A percentile compares a stretch with the other conserved stretches of the same genome.
Conservation (phyloP, 1,284 basidiomycete genomes). For the Apiotrichum brassicae region DNA sequence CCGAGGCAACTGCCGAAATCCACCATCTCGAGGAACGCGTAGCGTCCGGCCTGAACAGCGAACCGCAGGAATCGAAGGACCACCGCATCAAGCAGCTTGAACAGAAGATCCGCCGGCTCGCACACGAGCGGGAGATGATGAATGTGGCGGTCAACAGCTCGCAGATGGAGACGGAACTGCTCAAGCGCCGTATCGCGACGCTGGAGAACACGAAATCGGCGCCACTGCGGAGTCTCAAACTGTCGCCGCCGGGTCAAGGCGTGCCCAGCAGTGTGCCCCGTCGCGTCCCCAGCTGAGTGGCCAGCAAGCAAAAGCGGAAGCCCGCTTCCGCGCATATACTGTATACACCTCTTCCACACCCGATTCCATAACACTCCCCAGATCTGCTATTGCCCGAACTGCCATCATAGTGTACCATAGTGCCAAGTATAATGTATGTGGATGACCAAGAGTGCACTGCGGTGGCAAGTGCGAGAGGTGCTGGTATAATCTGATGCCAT, state of each 20-base stretch:
- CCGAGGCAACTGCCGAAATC: background rate
- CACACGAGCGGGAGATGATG: background rate
- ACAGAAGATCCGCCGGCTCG: conserved; percentile 2
- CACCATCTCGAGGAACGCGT: background rate
- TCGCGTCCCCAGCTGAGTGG: background rate
- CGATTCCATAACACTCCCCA: too few relatives aligned
- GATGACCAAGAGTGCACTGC: too few relatives aligned
- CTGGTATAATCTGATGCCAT: too few relatives aligned
- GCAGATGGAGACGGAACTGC: conserved; percentile 2
- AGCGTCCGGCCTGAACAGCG: too few relatives aligned
- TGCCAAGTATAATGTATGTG: background rate
- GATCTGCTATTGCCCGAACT: too few relatives aligned
- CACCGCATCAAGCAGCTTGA: conserved; percentile 1
- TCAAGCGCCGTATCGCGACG: background rate
- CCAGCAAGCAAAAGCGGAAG: too few relatives aligned
- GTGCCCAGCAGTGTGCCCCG: background rate
- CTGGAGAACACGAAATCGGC: background rate
- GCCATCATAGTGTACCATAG: background rate
- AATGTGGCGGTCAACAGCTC: background rate
- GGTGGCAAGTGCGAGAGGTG: too few relatives aligned
- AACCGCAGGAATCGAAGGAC: background rate
- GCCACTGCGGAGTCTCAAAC: background rate
- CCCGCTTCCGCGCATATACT: too few relatives aligned
- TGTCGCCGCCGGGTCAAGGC: too few relatives aligned
- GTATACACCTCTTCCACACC: background rate